Base-by-base conservation (phyloP, 2,329 filamentous ascomycete genomes). In the Colletotrichum sp. region DNA sequence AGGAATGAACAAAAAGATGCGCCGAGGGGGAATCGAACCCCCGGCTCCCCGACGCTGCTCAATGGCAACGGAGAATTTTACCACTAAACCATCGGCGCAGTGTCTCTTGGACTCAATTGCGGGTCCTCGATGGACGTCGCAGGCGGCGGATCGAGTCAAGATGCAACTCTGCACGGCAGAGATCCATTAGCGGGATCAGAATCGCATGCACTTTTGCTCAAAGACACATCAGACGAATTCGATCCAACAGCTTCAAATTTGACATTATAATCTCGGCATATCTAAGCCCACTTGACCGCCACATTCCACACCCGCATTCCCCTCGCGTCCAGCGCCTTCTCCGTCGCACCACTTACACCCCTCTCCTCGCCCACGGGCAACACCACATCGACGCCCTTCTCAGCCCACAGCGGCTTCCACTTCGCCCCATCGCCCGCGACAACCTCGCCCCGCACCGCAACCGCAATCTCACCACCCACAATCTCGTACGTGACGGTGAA, bases 351-450 rank as follows among this genome's bases (percentile, higher is more conserved):
- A 7, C 61, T 70, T 2, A 76, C 70, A 6, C 8, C 12, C n/a
- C 74, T 64, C 22, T 76, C 74, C 64, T 76, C 74, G 16, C 74
- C 74, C 3, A 76, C 48, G 1, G 74, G 74, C 65, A 76, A 32
- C 25, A 76, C 5, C 25, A 76, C 70, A 10, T 76, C 64, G n/a
- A 76, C 15, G 13, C 70, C 70, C 22, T 65, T 36, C 16, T 28
- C 30, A 15, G 68, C 55, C 74, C 74, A 76, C 43, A 76, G 12
- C 16, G 74, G 74, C 48, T 52, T 56, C 74, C 74, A 76, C 13
- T 25, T 34, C 12, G 73, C 70, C 15, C 48, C 43, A 1, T 16
- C 55, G 1, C 70, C 74, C 25, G 58, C 70, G 2, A 58, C 58
- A 36, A 32, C 58, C 12, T 22, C 36, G 39, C 60, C 61, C 13